A percentile compares a stretch with the other conserved stretches of the same genome.
phyloP scores from a whole-genome alignment of 2,329 filamentous ascomycete species.

The Neonectria neomacrospora region DNA sequence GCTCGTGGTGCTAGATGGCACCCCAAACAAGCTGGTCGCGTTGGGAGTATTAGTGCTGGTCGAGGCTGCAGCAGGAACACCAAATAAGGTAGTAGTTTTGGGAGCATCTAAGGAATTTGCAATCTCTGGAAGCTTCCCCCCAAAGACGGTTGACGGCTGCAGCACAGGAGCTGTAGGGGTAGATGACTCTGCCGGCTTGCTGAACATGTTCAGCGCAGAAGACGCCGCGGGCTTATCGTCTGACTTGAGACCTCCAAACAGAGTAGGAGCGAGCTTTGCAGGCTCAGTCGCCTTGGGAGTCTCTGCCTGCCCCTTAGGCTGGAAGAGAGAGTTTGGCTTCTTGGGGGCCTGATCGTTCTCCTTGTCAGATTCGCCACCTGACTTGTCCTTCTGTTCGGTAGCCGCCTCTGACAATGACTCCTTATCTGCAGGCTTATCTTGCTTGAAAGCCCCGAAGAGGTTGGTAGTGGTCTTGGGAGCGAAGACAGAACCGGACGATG shows the following conservation, averaged over 20 bases:
- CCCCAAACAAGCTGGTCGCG: conserved; percentile 39
- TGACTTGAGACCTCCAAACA: conserved; percentile 44
- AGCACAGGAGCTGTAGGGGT: conserved; percentile 37
- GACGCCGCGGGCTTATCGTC: conserved; percentile 38
- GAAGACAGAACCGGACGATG: conserved; percentile 49
- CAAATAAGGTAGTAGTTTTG: conserved; percentile 48
- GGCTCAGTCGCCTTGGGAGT: conserved; percentile 43
- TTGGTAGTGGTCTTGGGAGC: conserved; percentile 52
- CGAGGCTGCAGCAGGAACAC: conserved; percentile 33
- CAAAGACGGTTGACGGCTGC: conserved; percentile 50
- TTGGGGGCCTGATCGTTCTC: conserved; percentile 55
- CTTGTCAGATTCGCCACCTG: conserved; percentile 57
- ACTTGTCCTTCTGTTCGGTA: conserved; percentile 46
- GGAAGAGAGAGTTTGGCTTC: conserved; percentile 43
- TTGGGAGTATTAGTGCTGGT: conserved; percentile 29
- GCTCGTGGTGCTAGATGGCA: conserved; percentile 34
- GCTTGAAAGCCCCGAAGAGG: conserved; percentile 51
- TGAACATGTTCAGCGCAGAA: conserved; percentile 50
- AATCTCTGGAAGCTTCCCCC: conserved; percentile 46
- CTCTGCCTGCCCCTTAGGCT: conserved; percentile 47
- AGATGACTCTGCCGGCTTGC: conserved; percentile 46
- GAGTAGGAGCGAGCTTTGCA: conserved; percentile 35
- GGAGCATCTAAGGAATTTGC: conserved; percentile 43
- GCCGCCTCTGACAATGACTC: conserved; percentile 36
- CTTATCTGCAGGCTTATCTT: conserved; percentile 45